Percentiles rank a stretch among this genome's conserved stretches.
Conservation (phyloP, 257 asterid species). For the Lithospermum erythrorhizon region DNA sequence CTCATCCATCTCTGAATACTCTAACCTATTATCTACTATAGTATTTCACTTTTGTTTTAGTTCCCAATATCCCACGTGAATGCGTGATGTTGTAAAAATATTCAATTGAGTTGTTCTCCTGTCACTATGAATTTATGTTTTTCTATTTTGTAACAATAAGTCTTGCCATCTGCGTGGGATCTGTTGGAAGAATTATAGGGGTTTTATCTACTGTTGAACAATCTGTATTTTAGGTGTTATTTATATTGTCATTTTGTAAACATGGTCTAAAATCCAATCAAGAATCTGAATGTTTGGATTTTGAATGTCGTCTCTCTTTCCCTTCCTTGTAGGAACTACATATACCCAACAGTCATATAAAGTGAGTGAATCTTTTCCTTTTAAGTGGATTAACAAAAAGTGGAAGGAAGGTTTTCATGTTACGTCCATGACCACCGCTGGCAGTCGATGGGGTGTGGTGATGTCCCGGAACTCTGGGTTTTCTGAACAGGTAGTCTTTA, state of each 20-base stretch:
- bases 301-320: background rate
- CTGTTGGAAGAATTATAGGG: no score
- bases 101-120: no score
- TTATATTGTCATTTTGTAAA: no score
- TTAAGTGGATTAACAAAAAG: constrained; percentile 95
- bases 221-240: no score
- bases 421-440: constrained; percentile 98
- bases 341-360: constrained; percentile 92
- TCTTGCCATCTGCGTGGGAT: background rate
- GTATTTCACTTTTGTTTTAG: no score
- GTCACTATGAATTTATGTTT: background rate
- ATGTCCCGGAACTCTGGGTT: constrained; percentile 93
- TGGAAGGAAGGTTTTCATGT: constrained; percentile 99
- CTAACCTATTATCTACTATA: no score
- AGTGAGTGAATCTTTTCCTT: constrained; percentile 96
- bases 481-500: constrained; percentile 71
- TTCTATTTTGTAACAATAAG: background rate
- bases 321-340: constrained; percentile 56
- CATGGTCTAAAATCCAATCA: no score
- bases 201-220: no score
- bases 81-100: no score
- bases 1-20: no score
- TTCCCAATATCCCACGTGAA: no score
- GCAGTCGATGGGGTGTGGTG: constrained; percentile 98
- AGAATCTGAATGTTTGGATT: no score